These are phyloP conservation scores for Harrya chromipes DNA, from an alignment of 768 basidiomycete genomes.

Conservation along the genomic window DNA sequence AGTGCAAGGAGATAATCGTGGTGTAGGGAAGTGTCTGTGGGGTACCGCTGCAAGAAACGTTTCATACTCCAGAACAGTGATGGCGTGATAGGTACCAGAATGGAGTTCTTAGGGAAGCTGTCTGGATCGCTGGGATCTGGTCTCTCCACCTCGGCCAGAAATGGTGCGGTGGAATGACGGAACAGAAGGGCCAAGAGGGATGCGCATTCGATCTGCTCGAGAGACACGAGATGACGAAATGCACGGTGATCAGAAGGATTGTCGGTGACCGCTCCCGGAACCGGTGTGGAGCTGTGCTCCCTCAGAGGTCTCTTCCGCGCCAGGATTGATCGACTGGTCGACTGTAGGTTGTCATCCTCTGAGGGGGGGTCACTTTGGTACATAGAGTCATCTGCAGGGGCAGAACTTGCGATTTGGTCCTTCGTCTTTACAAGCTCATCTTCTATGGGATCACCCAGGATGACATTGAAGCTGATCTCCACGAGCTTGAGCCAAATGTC, in stretches of 20 bases:
- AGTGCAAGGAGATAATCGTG: conserved; percentile 69
- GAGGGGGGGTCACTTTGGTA: conserved; percentile 33
- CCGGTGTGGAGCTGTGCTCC: conserved; percentile 23
- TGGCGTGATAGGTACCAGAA: conserved; percentile 28
- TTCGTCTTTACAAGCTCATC: conserved; percentile 26
- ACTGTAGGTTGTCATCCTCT: conserved; percentile 32
- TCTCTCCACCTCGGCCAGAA: conserved; percentile 41
- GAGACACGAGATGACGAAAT: conserved; percentile 35
- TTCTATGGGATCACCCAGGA: conserved; percentile 58
- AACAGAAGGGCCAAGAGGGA: conserved; percentile 61
- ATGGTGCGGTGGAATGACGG: conserved; percentile 54
- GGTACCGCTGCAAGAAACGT: conserved; percentile 63
- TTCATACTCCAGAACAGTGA: conserved; percentile 57
- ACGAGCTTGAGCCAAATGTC: conserved; percentile 65
- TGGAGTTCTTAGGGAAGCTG: conserved; percentile 31
- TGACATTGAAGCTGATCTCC: conserved; percentile 71
- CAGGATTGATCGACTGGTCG: conserved; percentile 17
- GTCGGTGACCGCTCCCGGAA: conserved; percentile 11
- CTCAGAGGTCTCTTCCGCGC: conserved; percentile 25
- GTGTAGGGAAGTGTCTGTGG: conserved; percentile 74
- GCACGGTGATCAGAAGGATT: conserved; percentile 23
- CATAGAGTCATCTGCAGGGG: conserved; percentile 25
- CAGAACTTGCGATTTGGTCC: conserved; percentile 18
- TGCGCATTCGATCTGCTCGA: conserved; percentile 70
- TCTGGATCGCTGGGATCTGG: conserved; percentile 20